Evolutionary conservation across 2,329 filamentous ascomycete species (phyloP).

Genomic region (Xylaria sp.): DNA sequence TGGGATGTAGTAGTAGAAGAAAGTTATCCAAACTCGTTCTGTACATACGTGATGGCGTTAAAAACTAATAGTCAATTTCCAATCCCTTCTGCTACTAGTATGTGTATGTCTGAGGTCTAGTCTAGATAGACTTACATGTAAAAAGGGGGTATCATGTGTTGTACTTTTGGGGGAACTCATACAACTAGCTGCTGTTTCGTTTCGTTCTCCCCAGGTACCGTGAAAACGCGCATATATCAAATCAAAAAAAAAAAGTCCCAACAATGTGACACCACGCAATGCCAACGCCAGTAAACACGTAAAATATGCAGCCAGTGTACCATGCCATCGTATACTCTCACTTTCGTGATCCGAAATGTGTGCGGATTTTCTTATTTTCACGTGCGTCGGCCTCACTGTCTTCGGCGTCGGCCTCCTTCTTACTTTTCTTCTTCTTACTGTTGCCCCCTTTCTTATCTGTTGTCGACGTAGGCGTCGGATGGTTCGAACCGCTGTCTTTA

Average conservation of each 20-base stretch:
- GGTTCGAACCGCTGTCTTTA: conserved; percentile 51
- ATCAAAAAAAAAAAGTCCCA: background rate
- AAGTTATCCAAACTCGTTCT: background rate
- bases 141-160: conserved; percentile 23
- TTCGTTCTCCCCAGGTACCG: background rate
- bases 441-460: conserved; percentile 49
- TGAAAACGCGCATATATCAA: background rate
- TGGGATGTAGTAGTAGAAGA: no score
- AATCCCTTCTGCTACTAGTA: background rate
- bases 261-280: conserved; percentile 1
- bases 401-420: conserved; percentile 50
- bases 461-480: conserved; percentile 62
- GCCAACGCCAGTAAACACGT: conserved; percentile 1
- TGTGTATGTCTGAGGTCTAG: conserved; percentile 5
- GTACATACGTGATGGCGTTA: background rate
- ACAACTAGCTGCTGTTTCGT: background rate
- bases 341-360: conserved; percentile 62
- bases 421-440: conserved; percentile 60
- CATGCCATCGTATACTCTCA: conserved; percentile 31
- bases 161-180: background rate
- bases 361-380: conserved; percentile 61
- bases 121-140: conserved; percentile 2
- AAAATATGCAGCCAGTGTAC: background rate
- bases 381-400: conserved; percentile 65
- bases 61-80: background rate